A percentile compares a stretch with the other conserved stretches of the same genome.
Evolutionary conservation across 176 grass and related monocot species (phyloP).

Genomic region (Lolium multiflorum): DNA sequence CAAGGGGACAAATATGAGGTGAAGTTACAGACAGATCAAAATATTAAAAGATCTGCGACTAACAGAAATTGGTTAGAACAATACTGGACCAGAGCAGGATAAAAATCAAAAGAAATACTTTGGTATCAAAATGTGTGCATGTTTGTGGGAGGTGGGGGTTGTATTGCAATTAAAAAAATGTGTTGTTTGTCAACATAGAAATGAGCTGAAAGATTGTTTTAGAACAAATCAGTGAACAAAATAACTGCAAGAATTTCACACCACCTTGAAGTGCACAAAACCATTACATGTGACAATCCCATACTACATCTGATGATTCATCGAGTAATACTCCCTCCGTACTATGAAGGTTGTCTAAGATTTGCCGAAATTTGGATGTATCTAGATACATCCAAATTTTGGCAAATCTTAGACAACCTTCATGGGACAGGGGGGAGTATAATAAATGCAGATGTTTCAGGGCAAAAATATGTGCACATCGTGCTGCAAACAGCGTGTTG

Average conservation of each 20-base stretch:
- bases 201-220: conserved; percentile 12
- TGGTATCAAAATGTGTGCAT: conserved; percentile 33
- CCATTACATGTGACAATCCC: background rate
- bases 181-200: conserved; percentile 28
- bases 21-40: background rate
- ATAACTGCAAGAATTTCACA: conserved; percentile 24
- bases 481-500: conserved; percentile 1
- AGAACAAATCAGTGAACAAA: conserved; percentile 18
- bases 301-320: conserved; percentile 29
- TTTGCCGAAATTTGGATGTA: no score
- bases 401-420: no score
- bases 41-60: background rate
- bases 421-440: background rate
- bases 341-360: no score
- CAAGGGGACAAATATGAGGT: background rate
- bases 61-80: background rate
- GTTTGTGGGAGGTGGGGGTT: background rate
- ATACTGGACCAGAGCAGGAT: background rate
- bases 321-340: background rate
- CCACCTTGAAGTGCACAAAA: conserved; percentile 12
- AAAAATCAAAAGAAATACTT: conserved; percentile 2
- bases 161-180: background rate
- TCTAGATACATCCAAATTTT: no score
- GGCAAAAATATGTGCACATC: background rate
- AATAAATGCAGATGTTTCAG: conserved; percentile 29